Conservation (phyloP, 208 protist species). For the Trypanosoma caninum region DNA sequence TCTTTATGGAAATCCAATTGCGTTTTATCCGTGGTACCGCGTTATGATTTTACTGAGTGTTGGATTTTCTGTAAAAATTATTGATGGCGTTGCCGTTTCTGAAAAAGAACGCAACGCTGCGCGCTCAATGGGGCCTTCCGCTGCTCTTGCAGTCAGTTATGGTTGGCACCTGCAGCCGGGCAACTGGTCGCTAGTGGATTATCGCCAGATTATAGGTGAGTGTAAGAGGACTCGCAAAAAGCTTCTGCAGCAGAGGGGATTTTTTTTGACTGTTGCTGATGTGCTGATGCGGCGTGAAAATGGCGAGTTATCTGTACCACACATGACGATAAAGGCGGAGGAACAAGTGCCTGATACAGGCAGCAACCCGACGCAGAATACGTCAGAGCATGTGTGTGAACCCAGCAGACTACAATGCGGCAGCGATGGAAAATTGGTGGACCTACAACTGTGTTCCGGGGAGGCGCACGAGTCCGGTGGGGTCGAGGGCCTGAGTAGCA, state of each 20-base stretch:
- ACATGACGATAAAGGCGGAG: background rate
- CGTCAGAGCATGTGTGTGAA: slow-evolving; percentile 15
- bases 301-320: background rate
- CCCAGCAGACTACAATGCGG: slow-evolving; percentile 20
- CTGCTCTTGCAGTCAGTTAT: slow-evolving; percentile 72
- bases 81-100: slow-evolving; percentile 56
- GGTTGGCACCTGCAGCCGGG: slow-evolving; percentile 67
- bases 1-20: slow-evolving; percentile 64
- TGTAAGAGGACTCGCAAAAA: slow-evolving; percentile 28
- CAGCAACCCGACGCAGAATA: no score
- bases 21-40: slow-evolving; percentile 65
- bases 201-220: slow-evolving; percentile 42
- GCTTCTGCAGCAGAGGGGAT: background rate
- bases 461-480: background rate
- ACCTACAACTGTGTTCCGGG: background rate
- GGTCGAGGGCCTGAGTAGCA: slow-evolving; percentile 10
- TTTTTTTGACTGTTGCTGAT: slow-evolving; percentile 18
- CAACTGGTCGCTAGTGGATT: slow-evolving; percentile 34
- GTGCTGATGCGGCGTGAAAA: slow-evolving; percentile 8
- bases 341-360: background rate
- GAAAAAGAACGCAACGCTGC: slow-evolving; percentile 48
- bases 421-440: background rate
- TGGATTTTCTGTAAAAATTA: slow-evolving; percentile 50
- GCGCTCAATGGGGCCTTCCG: slow-evolving; percentile 28
- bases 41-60: slow-evolving; percentile 71